Percentiles rank a stretch among this genome's conserved stretches.
phyloP scores from a whole-genome alignment of 2,329 filamentous ascomycete genomes.

The Alternaria infectoria region DNA sequence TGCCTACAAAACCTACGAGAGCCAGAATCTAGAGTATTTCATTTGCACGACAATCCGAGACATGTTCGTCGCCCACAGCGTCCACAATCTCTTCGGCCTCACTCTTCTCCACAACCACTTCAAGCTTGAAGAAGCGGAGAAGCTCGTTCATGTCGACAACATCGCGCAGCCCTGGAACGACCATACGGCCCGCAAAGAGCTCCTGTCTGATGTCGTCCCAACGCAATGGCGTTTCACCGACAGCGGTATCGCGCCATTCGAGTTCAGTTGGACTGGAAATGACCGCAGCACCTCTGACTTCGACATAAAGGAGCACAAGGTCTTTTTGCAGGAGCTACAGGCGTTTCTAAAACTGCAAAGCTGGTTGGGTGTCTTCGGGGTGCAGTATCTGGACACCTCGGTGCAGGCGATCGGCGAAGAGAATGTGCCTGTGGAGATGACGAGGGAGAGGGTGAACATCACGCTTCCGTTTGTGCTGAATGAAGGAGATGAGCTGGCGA shows the following conservation, averaged over 20 bases:
- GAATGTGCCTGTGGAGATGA: not conserved
- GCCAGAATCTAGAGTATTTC: not conserved
- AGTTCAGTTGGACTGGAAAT: not conserved
- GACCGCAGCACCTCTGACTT: not conserved
- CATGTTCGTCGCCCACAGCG: not conserved
- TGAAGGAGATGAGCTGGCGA: not conserved
- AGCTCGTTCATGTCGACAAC: not conserved
- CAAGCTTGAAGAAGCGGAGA: not conserved
- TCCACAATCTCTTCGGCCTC: not conserved
- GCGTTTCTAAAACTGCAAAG: not conserved
- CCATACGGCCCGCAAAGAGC: not conserved
- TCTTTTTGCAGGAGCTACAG: not conserved
- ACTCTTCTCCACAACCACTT: not conserved
- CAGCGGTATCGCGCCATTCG: not conserved
- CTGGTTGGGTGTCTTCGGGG: not conserved
- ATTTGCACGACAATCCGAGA: not conserved
- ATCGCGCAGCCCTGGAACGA: not conserved
- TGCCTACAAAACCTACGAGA: not conserved
- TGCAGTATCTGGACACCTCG: not conserved
- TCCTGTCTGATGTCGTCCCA: not conserved
- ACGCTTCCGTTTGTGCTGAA: not conserved
- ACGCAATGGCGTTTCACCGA: not conserved
- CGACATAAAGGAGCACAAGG: not conserved
- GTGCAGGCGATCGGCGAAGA: not conserved
- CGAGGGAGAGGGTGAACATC: not conserved